Evolutionary conservation across 1,139 yeast genomes (phyloP), one percentile per base, ranked within the genome.

Genomic region (Suhomyces ambrosiae): DNA sequence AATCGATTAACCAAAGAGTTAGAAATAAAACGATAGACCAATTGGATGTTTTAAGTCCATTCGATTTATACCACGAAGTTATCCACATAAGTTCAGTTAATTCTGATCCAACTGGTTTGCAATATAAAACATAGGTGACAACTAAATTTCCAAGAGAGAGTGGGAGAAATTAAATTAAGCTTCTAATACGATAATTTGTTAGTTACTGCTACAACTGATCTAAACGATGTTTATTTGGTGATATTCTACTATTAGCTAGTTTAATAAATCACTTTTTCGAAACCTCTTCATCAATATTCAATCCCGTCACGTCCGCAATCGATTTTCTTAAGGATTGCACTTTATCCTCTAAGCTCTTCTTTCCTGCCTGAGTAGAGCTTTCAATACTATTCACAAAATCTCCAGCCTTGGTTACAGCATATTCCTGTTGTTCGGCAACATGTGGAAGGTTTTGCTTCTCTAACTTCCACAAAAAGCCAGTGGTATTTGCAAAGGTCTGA

Each of bases 391-490:
- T 60, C 12, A 74, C 50, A 26, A 84, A 54, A 16, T 65, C 68
- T 28, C 74, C 80, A 23, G 81, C 71, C 44, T 68, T 68, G 32
- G 61, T 53, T 27, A 67, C 64, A 19, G 80, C 69, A 32, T 60
- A 56, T 35, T 70, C 63, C 53, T 90, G 97, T 41, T 77, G 79
- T 34, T 76, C 64, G 7, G 94, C 89, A 30, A 88, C 60, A 27
- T 67, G 70, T 3, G 96, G 95, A 38, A 84, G 66, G 30, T 73
- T 68, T 41, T 72, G 61, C 56, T 80, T 69, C 61, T 92, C 96
- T 47, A 80, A 70, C 37, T 68, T 70, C 80, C 90, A 83, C 3
- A 79, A 62, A 47, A 84, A 79, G 8, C 65, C 63, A 15, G 75
- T 66, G 7, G 90, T 80, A 58, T 86, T 88, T 27, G 59, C 57